Evolutionary conservation across 2,329 filamentous ascomycete species (phyloP).

Genomic region (Pezicula carpinea): DNA sequence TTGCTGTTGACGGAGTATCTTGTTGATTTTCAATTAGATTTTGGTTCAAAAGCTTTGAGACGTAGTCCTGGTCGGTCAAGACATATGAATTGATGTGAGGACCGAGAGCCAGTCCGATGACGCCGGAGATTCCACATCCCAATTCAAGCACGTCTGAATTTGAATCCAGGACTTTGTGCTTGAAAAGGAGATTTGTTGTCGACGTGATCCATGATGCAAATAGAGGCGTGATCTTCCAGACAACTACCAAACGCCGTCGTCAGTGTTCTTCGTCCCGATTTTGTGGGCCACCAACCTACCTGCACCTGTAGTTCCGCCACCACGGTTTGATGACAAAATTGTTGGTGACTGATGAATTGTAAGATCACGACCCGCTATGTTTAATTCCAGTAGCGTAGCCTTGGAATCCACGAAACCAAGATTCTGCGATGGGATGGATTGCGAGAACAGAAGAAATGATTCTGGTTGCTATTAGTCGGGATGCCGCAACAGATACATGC

Average conservation of each 20-base stretch:
- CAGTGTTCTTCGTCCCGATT: no score
- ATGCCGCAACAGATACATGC: background rate
- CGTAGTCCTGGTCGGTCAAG: slow-evolving; percentile 85
- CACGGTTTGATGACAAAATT: slow-evolving; percentile 71
- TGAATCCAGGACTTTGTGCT: slow-evolving; percentile 44
- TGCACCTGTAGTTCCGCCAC: slow-evolving; percentile 70
- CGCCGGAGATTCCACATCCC: slow-evolving; percentile 80
- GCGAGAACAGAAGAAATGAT: slow-evolving; percentile 81
- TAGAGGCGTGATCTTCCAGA: slow-evolving; percentile 86
- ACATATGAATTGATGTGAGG: slow-evolving; percentile 59
- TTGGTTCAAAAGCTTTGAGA: slow-evolving; percentile 67
- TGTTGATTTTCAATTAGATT: slow-evolving; percentile 65
- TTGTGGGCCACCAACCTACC: slow-evolving; percentile 35
- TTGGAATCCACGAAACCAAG: slow-evolving; percentile 81
- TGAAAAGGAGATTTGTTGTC: slow-evolving; percentile 58
- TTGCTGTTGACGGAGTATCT: slow-evolving; percentile 5
- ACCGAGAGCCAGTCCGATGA: slow-evolving; percentile 67
- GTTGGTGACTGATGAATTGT: slow-evolving; percentile 79
- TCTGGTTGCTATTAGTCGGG: slow-evolving; percentile 47
- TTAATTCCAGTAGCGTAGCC: slow-evolving; percentile 59
- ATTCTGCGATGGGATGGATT: slow-evolving; percentile 66
- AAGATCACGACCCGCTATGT: slow-evolving; percentile 65
- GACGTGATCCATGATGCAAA: slow-evolving; percentile 77
- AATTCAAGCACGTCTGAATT: slow-evolving; percentile 69
- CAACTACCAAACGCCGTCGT: slow-evolving; percentile 44